These are phyloP conservation scores for Colletotrichum australisinense DNA, from an alignment of 2,329 filamentous ascomycete genomes.

Conservation along the genomic window DNA sequence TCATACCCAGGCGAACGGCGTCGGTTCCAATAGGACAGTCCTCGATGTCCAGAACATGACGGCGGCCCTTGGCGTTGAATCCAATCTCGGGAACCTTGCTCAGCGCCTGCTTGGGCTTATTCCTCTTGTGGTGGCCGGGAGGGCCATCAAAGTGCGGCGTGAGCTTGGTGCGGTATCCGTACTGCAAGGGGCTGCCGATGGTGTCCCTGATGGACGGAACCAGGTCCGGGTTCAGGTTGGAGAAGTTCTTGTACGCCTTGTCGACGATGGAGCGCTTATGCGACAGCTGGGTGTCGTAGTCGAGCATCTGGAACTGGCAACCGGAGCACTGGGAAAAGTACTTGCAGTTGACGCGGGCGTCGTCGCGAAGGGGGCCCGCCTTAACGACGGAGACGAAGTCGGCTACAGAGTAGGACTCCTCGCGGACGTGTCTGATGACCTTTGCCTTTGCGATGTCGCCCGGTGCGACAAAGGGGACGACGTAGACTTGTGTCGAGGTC, in stretches of 20 bases:
- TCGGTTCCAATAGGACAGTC: conserved; percentile 96
- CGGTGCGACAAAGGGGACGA: conserved; percentile 88
- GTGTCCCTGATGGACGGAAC: conserved; percentile 85
- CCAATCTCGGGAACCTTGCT: conserved; percentile 81
- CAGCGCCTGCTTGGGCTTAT: conserved; percentile 61
- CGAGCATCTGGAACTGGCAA: conserved; percentile 97
- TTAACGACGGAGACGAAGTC: conserved; percentile 84
- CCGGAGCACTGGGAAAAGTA: conserved; percentile 92
- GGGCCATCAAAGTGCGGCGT: conserved; percentile 95
- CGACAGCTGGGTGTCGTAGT: conserved; percentile 85
- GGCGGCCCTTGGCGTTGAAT: conserved; percentile 88
- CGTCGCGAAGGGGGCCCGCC: conserved; percentile 81
- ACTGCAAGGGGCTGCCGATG: conserved; percentile 89
- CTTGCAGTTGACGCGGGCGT: conserved; percentile 79
- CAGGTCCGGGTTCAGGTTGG: conserved; percentile 78
- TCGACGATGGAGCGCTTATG: conserved; percentile 90
- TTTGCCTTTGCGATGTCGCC: conserved; percentile 86
- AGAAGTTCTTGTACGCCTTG: conserved; percentile 93
- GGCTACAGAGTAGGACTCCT: conserved; percentile 77
- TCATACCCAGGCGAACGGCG: conserved; percentile 83
- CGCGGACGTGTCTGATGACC: conserved; percentile 76
- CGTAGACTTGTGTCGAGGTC: conserved; percentile 76
- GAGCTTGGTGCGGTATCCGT: conserved; percentile 95
- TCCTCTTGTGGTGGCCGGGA: conserved; percentile 62
- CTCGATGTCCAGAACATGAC: conserved; percentile 90